These are phyloP conservation scores for Aspergillus carlsbadensis DNA, from an alignment of 495 filamentous ascomycete genomes.

Conservation along the genomic window DNA sequence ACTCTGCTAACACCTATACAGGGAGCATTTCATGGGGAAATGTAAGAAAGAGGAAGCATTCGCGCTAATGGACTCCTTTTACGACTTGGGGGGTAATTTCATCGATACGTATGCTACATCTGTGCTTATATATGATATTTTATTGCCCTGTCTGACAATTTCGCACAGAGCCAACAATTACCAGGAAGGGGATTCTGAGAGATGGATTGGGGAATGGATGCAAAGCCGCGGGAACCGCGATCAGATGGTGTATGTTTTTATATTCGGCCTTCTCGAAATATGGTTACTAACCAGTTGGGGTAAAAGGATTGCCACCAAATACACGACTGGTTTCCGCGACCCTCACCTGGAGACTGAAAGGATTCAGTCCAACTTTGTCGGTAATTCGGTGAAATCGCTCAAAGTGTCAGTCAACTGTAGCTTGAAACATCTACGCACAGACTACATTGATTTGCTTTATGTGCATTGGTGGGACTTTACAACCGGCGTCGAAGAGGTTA, in stretches of 20 bases:
- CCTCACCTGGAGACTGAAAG: neutral
- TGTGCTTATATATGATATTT: neutral
- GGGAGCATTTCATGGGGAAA: conserved; percentile 13
- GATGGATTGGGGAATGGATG: conserved; percentile 21
- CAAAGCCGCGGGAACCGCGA: conserved; percentile 12
- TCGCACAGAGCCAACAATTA: conserved; percentile 12
- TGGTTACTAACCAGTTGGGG: neutral
- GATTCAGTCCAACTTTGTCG: conserved; percentile 46
- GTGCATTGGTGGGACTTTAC: conserved; percentile 62
- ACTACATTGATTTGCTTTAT: conserved; percentile 64
- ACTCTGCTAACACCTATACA: neutral
- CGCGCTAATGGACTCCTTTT: conserved; percentile 12
- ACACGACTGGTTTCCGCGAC: conserved; percentile 13
- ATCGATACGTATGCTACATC: conserved; percentile 14
- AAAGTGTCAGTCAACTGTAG: conserved; percentile 53
- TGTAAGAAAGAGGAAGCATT: conserved; percentile 14
- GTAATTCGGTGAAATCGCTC: conserved; percentile 55
- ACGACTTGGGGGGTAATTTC: conserved; percentile 14
- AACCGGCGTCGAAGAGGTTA: conserved; percentile 59
- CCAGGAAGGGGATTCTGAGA: conserved; percentile 11
- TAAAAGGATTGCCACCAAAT: conserved; percentile 15
- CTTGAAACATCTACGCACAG: conserved; percentile 61
- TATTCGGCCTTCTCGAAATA: neutral
- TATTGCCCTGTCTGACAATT: neutral
- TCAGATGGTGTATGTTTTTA: conserved; percentile 15